Conservation (phyloP, 2,329 filamentous ascomycete species). For the Xylariaceae sp. region DNA sequence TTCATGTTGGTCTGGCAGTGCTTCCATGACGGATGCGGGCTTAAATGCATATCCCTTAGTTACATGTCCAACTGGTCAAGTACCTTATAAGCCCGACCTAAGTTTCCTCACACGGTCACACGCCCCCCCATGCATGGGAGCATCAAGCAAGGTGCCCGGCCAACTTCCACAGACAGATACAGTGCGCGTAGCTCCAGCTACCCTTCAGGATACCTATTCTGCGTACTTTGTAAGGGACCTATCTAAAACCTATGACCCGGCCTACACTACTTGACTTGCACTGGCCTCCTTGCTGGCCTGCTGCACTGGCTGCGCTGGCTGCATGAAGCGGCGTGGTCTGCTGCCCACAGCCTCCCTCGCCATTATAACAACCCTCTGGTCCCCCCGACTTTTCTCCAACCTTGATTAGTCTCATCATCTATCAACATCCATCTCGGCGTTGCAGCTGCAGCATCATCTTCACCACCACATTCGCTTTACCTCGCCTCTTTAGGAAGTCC, state of each 20-base stretch:
- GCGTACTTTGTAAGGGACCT: too few relatives aligned
- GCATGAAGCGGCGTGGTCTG: slow-evolving; percentile 17
- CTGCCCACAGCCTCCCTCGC: slow-evolving; percentile 24
- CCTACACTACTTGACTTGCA: slow-evolving; percentile 9
- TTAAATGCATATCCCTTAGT: not conserved
- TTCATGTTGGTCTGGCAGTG: too few relatives aligned
- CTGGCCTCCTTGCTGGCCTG: slow-evolving; percentile 9
- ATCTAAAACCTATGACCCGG: slow-evolving; percentile 12
- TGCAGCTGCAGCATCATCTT: slow-evolving; percentile 47
- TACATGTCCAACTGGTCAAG: too few relatives aligned
- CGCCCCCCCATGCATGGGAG: slow-evolving; percentile 5
- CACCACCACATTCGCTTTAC: slow-evolving; percentile 59
- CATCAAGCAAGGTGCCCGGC: too few relatives aligned
- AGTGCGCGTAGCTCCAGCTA: slow-evolving; percentile 12
- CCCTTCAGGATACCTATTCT: too few relatives aligned
- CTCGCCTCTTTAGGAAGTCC: slow-evolving; percentile 67
- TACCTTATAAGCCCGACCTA: not conserved
- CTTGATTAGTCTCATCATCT: slow-evolving; percentile 42
- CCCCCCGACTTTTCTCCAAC: slow-evolving; percentile 42
- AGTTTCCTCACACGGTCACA: slow-evolving; percentile 6
- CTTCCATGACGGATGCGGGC: not conserved
- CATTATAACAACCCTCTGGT: slow-evolving; percentile 42
- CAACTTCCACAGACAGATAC: too few relatives aligned
- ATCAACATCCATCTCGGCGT: slow-evolving; percentile 45
- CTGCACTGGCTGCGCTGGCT: slow-evolving; percentile 9